Conservation (phyloP, 176 grass and related monocot species). For the Hordeum marinum region DNA sequence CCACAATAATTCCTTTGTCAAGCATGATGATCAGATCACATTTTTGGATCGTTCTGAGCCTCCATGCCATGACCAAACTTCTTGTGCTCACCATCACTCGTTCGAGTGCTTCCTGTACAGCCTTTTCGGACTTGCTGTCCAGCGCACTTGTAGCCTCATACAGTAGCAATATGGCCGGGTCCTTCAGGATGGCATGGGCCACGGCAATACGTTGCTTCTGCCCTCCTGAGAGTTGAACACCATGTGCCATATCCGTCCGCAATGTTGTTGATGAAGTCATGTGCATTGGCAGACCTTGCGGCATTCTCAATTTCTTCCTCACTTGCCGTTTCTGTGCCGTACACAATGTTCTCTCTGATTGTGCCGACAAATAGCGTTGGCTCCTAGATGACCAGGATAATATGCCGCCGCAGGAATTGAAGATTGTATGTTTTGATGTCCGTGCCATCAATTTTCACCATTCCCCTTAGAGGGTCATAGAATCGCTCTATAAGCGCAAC, state of each 20-base stretch:
- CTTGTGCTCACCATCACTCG: conserved; percentile 76
- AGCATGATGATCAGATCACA: conserved; percentile 64
- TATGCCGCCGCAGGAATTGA: conserved; percentile 46
- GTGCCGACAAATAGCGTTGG: conserved; percentile 74
- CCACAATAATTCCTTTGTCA: conserved; percentile 66
- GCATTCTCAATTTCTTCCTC: conserved; percentile 60
- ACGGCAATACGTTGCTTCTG: conserved; percentile 82
- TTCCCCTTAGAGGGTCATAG: conserved; percentile 69
- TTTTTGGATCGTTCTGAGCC: conserved; percentile 72
- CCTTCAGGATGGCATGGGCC: conserved; percentile 72
- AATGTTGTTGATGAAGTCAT: conserved; percentile 79
- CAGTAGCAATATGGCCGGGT: conserved; percentile 58
- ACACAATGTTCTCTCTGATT: conserved; percentile 67
- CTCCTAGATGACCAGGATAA: conserved; percentile 75
- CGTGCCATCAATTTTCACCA: conserved; percentile 54
- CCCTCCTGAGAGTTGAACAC: conserved; percentile 77
- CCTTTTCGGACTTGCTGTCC: conserved; percentile 79
- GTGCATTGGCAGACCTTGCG: conserved; percentile 70
- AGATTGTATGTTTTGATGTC: conserved; percentile 69
- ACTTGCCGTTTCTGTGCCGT: conserved; percentile 44
- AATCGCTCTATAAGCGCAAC: conserved; percentile 76
- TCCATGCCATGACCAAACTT: conserved; percentile 73
- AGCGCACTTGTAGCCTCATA: conserved; percentile 86
- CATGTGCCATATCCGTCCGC: conserved; percentile 64
- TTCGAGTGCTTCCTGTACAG: conserved; percentile 74